Conservation (phyloP, 805 yeast species). For the Pichia cabralensis region DNA sequence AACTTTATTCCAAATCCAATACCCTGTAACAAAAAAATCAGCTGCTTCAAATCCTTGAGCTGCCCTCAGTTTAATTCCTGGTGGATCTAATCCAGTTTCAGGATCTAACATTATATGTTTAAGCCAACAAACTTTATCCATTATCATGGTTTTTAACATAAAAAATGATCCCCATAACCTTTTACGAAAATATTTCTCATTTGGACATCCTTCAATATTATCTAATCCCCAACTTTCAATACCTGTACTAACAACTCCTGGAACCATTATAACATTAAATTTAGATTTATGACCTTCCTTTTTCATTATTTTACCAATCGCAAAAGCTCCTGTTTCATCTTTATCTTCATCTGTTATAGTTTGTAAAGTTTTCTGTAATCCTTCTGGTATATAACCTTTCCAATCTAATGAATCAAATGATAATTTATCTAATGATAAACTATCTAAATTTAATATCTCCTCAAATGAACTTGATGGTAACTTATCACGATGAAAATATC, state of each 20-base stretch:
- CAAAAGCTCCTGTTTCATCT: slow-evolving; percentile 69
- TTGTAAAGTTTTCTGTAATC: slow-evolving; percentile 48
- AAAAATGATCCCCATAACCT: slow-evolving; percentile 95
- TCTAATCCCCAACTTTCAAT: slow-evolving; percentile 85
- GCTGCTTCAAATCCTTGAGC: slow-evolving; percentile 97
- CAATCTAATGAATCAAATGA: slow-evolving; percentile 56
- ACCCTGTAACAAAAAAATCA: slow-evolving; percentile 93
- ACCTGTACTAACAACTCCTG: slow-evolving; percentile 94
- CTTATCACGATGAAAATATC: slow-evolving; percentile 40
- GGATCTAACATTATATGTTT: slow-evolving; percentile 84
- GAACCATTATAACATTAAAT: slow-evolving; percentile 83
- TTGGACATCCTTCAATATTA: slow-evolving; percentile 72
- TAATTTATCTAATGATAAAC: slow-evolving; percentile 45
- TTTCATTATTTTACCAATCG: slow-evolving; percentile 66
- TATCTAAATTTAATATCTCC: slow-evolving; percentile 43
- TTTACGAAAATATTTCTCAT: slow-evolving; percentile 77
- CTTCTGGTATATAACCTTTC: slow-evolving; percentile 62
- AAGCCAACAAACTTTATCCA: slow-evolving; percentile 91
- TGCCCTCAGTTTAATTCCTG: slow-evolving; percentile 68
- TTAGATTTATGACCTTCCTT: slow-evolving; percentile 41
- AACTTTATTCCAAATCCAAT: slow-evolving; percentile 97
- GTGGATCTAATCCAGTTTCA: slow-evolving; percentile 89
- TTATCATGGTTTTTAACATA: slow-evolving; percentile 85
- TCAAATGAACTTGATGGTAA: slow-evolving; percentile 37
- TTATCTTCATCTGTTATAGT: slow-evolving; percentile 41